Percentiles rank a stretch among this genome's conserved stretches.
These are phyloP conservation scores for Podaxis rugospora DNA, from an alignment of 768 basidiomycete genomes.

Conservation along the genomic window DNA sequence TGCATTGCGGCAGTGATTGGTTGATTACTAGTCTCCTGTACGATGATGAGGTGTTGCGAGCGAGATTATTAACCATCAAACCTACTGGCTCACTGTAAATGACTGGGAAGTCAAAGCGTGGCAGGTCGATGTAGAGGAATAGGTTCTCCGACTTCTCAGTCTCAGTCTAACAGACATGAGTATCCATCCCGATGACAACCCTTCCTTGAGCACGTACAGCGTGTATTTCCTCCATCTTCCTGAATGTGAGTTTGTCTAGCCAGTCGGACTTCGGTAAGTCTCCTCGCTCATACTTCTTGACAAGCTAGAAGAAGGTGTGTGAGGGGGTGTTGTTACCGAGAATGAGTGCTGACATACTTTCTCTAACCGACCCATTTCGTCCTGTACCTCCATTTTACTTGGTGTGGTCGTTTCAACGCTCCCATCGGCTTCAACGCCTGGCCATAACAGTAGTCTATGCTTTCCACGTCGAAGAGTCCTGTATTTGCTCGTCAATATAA, in stretches of 20 bases:
- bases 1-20: conserved; percentile 25
- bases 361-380: conserved; percentile 95
- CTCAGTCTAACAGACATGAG: conserved; percentile 56
- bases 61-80: conserved; percentile 5
- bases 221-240: conserved; percentile 94
- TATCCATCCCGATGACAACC: background rate
- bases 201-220: conserved; percentile 46
- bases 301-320: conserved; percentile 40
- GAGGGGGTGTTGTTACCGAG: conserved; percentile 13
- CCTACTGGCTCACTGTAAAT: conserved; percentile 88
- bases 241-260: conserved; percentile 90
- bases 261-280: conserved; percentile 94
- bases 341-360: conserved; percentile 47
- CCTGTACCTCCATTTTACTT: conserved; percentile 73
- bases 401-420: conserved; percentile 79
- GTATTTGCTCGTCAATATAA: background rate
- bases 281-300: conserved; percentile 95
- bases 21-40: conserved; percentile 9
- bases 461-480: conserved; percentile 92
- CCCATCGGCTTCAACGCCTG: conserved; percentile 81
- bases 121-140: conserved; percentile 95
- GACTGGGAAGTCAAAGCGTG: conserved; percentile 95
- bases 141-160: conserved; percentile 88
- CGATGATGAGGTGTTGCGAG: conserved; percentile 19
- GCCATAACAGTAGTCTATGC: conserved; percentile 84